Conservation (phyloP, 2,329 filamentous ascomycete genomes). For the Penicillium sp. region DNA sequence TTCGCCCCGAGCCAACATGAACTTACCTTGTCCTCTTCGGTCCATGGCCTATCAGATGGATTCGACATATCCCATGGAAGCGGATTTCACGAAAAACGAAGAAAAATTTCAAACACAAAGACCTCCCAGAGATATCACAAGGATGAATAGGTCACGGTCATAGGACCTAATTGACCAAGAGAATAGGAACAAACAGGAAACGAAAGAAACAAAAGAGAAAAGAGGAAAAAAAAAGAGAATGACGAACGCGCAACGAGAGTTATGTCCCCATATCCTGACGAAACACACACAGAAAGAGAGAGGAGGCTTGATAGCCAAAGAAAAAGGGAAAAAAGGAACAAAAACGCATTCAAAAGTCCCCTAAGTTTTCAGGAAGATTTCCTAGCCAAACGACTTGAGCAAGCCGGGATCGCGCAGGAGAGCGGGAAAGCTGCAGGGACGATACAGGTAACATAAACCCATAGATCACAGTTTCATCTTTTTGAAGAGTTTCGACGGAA, state of each 20-base stretch:
- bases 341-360: constrained; percentile 20
- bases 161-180: background rate
- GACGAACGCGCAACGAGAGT: constrained; percentile 23
- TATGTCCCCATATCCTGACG: constrained; percentile 15
- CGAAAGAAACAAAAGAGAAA: constrained; percentile 13
- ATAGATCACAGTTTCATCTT: constrained; percentile 20
- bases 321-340: constrained; percentile 19
- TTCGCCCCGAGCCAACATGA: background rate
- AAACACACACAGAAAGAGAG: constrained; percentile 1
- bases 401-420: constrained; percentile 27
- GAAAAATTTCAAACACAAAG: constrained; percentile 26
- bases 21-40: constrained; percentile 49
- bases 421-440: constrained; percentile 37
- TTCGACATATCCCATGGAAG: constrained; percentile 48
- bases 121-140: constrained; percentile 33
- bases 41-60: constrained; percentile 45
- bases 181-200: constrained; percentile 1
- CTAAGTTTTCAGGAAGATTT: constrained; percentile 17
- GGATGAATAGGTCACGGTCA: background rate
- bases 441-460: constrained; percentile 8
- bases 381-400: constrained; percentile 21
- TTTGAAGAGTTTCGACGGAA: constrained; percentile 22
- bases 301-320: constrained; percentile 22
- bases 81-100: constrained; percentile 17
- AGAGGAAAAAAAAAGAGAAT: constrained; percentile 15